Conservation (phyloP, 306 rosid genomes). For the peach (Prunus persica) region Prunus_persica_NCBIv2 NC_034015.1:20295001-20295500, state of each 20-base stretch:
- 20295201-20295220: no score
- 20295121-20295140: no score
- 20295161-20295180: no score
- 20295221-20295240: no score
- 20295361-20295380: not conserved
- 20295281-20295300: not conserved
- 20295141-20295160: no score
- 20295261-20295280: not conserved
- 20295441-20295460: not conserved
- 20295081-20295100: fast-evolving
- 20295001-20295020: no score
- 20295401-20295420: slow-evolving; percentile 9
- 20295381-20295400: not conserved
- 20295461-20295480: slow-evolving; percentile 9
- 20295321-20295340: slow-evolving; percentile 1
- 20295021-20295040: no score
- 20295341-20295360: slow-evolving; percentile 13
- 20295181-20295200: no score
- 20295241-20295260: not conserved
- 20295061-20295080: no score
- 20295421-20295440: not conserved
- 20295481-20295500: not conserved
- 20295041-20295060: no score
- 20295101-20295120: no score
- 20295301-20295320: not conserved